Evolutionary conservation across 1,139 yeast genomes (phyloP), one percentile per base, ranked within the genome.

Genomic region (Taiozyma sp.): DNA sequence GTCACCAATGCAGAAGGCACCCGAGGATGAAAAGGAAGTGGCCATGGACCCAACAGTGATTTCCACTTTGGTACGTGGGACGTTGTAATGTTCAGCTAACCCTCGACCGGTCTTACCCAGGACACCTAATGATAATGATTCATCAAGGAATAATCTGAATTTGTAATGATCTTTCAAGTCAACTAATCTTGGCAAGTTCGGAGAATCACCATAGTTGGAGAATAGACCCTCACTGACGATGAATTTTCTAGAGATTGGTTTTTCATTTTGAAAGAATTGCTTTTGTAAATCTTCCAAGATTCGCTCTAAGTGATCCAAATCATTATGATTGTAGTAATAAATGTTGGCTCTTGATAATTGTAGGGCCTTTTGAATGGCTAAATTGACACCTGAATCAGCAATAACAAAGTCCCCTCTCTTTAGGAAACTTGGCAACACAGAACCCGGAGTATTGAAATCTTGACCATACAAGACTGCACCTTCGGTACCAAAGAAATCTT

Each of bases 381-480:
- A 67, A 57, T 80, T 83, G 47, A 85, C 85, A 29, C 88, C 87
- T 53, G 87, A 79, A 68, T 93, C 99, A 40, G 88, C 97, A 49
- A 93, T 84, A 59, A 91, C 83, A 54, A 88, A 77, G 68, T 93
- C 99, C 56, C 99, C 98, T 69, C 99, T 85, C 68, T 93, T 95
- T 61, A 93, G 77, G 67, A 93, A 93, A 43, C 97, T 91, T 16
- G 99, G 97, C 53, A 93, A 75, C n/a, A 93, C 96, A n/a, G 96
- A 86, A n/a, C 95, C 82, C 10, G 95, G 83, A 43, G 97, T 88
- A 55, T 88, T 83, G 60, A 88, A 84, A 64, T 93, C 98, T 71
- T 95, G 99, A 39, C 98, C 96, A 64, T 93, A 93, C 48, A 93
- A 73, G 53, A 93, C 88, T 45, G 90, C 83, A 53, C 79, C 79